phyloP scores from a whole-genome alignment of 75 land plant species.

The Cupressus sempervirens region DNA sequence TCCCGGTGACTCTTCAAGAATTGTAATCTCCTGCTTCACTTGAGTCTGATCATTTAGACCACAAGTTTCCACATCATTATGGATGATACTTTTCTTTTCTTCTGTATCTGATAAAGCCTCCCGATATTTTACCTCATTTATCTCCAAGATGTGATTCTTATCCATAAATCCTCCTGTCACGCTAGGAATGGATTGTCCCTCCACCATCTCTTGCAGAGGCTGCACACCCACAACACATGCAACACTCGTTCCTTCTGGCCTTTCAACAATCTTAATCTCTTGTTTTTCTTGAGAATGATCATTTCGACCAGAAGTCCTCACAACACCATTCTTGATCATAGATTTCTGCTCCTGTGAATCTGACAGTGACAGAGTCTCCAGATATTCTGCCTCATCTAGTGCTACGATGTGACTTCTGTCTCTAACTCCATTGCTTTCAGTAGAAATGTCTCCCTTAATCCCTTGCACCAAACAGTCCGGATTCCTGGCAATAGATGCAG shows the following conservation, averaged over 20 bases:
- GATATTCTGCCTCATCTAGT: not conserved
- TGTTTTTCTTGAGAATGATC: not conserved
- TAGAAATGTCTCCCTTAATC: not conserved
- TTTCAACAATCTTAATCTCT: constrained; percentile 1
- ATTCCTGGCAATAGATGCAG: not conserved
- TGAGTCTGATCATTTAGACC: not conserved
- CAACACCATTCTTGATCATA: not conserved
- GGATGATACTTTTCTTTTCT: not conserved
- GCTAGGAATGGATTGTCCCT: constrained; percentile 3
- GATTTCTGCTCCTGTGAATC: not conserved
- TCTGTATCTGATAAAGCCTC: not conserved
- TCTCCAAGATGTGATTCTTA: not conserved
- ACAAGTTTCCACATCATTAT: not conserved
- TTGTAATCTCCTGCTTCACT: constrained; percentile 6
- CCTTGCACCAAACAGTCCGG: not conserved
- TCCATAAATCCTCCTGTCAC: not conserved
- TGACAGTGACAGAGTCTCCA: not conserved
- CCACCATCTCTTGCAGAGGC: not conserved
- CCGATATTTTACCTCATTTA: not conserved
- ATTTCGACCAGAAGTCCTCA: not conserved
- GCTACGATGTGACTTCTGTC: not conserved
- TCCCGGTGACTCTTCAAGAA: not conserved
- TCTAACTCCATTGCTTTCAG: not conserved
- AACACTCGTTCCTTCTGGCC: not conserved
- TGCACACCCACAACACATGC: not conserved